Conservation (phyloP, 1,284 basidiomycete genomes). For the Boletus nobilissimus region DNA sequence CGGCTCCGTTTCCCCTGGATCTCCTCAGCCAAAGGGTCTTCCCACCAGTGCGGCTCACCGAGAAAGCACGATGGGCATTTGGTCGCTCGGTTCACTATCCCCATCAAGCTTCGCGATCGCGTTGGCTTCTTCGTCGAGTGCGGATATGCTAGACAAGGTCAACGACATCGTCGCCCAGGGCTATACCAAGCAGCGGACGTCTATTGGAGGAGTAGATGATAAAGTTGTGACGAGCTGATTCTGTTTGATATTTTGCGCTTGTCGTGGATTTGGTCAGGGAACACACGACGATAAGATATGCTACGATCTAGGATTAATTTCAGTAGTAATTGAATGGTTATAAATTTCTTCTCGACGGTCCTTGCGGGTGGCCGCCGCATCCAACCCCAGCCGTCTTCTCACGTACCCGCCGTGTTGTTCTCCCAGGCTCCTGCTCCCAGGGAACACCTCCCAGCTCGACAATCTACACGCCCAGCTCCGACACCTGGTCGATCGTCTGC, state of each 20-base stretch:
- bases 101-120: slow-evolving; percentile 38
- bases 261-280: background rate
- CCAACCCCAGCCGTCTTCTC: too few relatives aligned
- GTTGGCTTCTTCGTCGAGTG: slow-evolving; percentile 37
- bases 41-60: slow-evolving; percentile 6
- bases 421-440: too few relatives aligned
- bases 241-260: background rate
- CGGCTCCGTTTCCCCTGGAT: slow-evolving; percentile 21
- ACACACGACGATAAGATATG: slow-evolving; percentile 1
- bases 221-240: background rate
- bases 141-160: slow-evolving; percentile 37
- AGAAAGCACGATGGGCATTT: slow-evolving; percentile 24
- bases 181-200: slow-evolving; percentile 31
- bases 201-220: background rate
- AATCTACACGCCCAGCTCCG: slow-evolving; percentile 30
- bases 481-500: slow-evolving; percentile 37
- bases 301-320: slow-evolving; percentile 23
- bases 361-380: too few relatives aligned
- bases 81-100: slow-evolving; percentile 36
- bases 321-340: too few relatives aligned
- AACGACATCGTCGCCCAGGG: slow-evolving; percentile 40
- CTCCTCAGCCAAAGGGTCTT: slow-evolving; percentile 24
- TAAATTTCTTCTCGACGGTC: too few relatives aligned
- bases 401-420: too few relatives aligned
- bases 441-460: slow-evolving; percentile 44